These are phyloP conservation scores for Mycothermus thermophilus DNA, from an alignment of 495 filamentous ascomycete species.

Conservation along the genomic window DNA sequence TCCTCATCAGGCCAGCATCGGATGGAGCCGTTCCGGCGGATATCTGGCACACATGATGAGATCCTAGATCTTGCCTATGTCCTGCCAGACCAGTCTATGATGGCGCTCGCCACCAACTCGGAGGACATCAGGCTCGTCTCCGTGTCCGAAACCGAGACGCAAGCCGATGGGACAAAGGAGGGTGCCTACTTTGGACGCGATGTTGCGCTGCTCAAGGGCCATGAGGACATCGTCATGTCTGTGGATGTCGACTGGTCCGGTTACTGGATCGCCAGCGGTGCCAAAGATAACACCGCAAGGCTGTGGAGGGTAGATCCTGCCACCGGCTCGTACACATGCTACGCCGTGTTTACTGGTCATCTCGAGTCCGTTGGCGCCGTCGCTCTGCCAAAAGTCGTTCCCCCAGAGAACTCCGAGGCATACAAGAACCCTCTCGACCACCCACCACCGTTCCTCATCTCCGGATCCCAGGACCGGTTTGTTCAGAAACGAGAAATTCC, in stretches of 20 bases:
- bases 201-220: conserved; percentile 68
- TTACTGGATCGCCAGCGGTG: conserved; percentile 87
- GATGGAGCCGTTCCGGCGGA: conserved; percentile 45
- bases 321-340: conserved; percentile 59
- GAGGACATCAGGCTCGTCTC: conserved; percentile 84
- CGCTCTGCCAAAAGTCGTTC: conserved; percentile 55
- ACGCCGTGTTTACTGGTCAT: conserved; percentile 74
- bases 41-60: conserved; percentile 94
- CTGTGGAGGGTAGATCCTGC: conserved; percentile 80
- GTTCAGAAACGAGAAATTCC: conserved; percentile 79
- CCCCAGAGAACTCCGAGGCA: conserved; percentile 50
- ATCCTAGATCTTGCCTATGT: conserved; percentile 87
- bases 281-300: conserved; percentile 89
- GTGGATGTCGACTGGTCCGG: conserved; percentile 93
- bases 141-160: conserved; percentile 19
- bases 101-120: conserved; percentile 89
- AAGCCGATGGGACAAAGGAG: conserved; percentile 21
- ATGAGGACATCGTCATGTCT: conserved; percentile 91
- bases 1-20: conserved; percentile 16
- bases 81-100: conserved; percentile 58
- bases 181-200: conserved; percentile 72
- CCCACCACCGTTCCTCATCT: conserved; percentile 71
- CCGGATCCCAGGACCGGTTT: conserved; percentile 87
- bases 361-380: conserved; percentile 93
- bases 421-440: conserved; percentile 54